These are phyloP conservation scores for Murraya koenigii DNA, from an alignment of 345 rosid genomes.

Conservation along the genomic window DNA sequence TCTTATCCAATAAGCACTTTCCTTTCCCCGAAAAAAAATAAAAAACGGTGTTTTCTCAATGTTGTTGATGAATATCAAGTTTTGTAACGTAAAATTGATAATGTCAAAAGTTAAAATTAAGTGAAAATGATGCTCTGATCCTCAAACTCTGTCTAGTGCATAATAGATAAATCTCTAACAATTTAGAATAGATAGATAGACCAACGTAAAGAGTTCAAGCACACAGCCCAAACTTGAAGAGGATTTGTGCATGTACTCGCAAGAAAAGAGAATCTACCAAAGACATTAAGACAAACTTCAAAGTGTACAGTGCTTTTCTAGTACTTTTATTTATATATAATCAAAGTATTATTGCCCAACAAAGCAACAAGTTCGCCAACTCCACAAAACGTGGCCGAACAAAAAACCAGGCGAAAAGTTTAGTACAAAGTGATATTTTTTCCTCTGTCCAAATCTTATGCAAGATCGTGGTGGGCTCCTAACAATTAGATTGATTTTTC, in stretches of 20 bases:
- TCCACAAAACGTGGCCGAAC: not conserved
- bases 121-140: not conserved
- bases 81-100: not conserved
- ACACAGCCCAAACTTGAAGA: no score
- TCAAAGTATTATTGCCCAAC: not conserved
- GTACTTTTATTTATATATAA: not conserved
- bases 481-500: not conserved
- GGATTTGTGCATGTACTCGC: no score
- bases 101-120: not conserved
- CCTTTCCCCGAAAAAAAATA: not conserved
- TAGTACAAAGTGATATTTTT: not conserved
- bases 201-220: no score
- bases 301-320: no score
- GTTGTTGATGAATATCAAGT: no score
- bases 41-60: not conserved
- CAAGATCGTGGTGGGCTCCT: constrained; percentile 11
- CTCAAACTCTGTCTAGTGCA: no score
- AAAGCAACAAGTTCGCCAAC: not conserved
- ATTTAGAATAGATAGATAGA: no score
- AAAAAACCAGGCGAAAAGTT: not conserved
- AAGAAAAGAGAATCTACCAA: no score
- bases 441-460: not conserved
- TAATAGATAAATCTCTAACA: not conserved
- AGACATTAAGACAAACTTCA: no score
- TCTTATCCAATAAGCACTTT: not conserved